Evolutionary conservation across 129 eudicot species (phyloP).

Genomic region (Scalesia atractyloides): DNA sequence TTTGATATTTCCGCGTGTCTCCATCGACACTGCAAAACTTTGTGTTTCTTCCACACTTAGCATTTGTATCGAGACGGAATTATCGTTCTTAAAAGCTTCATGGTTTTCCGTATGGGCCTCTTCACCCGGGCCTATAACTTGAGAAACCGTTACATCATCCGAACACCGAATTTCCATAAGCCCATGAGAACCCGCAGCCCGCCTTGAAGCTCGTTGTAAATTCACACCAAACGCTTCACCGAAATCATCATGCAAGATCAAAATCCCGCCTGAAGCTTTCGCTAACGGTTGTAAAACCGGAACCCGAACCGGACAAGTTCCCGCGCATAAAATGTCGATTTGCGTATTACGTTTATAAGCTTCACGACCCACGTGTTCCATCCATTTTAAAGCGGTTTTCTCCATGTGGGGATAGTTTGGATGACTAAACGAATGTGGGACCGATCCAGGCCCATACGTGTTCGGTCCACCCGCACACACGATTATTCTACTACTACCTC

Average conservation of each 20-base stretch:
- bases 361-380: conserved; percentile 87
- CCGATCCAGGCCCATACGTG: conserved; percentile 91
- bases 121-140: conserved; percentile 95
- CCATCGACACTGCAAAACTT: conserved; percentile 87
- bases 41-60: conserved; percentile 92
- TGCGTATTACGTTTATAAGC: conserved; percentile 65
- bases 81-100: conserved; percentile 73
- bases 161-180: conserved; percentile 89
- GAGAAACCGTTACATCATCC: conserved; percentile 61
- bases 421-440: conserved; percentile 78
- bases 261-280: conserved; percentile 87
- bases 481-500: conserved; percentile 80
- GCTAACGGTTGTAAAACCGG: conserved; percentile 87
- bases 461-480: conserved; percentile 96
- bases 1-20: conserved; percentile 65
- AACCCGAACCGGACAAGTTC: conserved; percentile 86
- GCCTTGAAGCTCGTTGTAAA: conserved; percentile 79
- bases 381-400: conserved; percentile 84
- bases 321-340: conserved; percentile 86
- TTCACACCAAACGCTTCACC: conserved; percentile 98
- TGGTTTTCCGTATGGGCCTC: conserved; percentile 70
- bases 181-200: conserved; percentile 92
- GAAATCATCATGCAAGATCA: conserved; percentile 89
- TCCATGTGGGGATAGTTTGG: conserved; percentile 93
- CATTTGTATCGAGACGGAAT: conserved; percentile 69